phyloP scores from a whole-genome alignment of 1,139 yeast genomes.

The Kodamaea derodonti region DNA sequence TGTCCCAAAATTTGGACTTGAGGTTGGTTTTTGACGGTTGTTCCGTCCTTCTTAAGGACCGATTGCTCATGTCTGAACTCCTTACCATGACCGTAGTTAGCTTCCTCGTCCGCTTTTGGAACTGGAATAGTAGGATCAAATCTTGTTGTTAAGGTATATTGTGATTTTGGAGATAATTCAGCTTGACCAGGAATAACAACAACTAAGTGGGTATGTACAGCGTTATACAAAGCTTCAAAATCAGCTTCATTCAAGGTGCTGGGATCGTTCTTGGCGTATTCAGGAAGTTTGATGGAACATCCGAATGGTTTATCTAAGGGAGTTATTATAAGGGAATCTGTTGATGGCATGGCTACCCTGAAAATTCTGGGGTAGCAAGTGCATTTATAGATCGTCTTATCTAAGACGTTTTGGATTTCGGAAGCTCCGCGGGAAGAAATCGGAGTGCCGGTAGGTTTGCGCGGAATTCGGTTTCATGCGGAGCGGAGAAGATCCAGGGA shows the following conservation, averaged over 20 bases:
- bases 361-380: too few species aligned
- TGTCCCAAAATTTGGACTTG: constrained; percentile 89
- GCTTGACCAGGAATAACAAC: constrained; percentile 70
- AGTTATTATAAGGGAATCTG: constrained; percentile 24
- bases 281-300: constrained; percentile 60
- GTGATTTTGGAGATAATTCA: constrained; percentile 65
- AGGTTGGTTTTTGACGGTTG: constrained; percentile 74
- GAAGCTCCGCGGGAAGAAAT: too few species aligned
- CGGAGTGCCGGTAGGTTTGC: too few species aligned
- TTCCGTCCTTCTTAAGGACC: constrained; percentile 75
- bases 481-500: too few species aligned
- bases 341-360: constrained; percentile 1
- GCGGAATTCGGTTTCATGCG: too few species aligned
- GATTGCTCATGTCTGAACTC: constrained; percentile 77
- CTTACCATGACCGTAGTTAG: constrained; percentile 80
- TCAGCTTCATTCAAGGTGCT: constrained; percentile 61
- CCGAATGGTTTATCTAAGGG: constrained; percentile 64
- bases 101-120: constrained; percentile 41
- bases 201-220: constrained; percentile 65
- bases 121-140: constrained; percentile 70
- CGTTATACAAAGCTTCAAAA: constrained; percentile 56
- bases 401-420: too few species aligned
- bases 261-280: constrained; percentile 69
- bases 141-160: constrained; percentile 66
- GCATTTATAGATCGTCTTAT: too few species aligned